Percentiles rank a stretch among this genome's conserved stretches.
These are phyloP conservation scores for Sporobolus alterniflorus DNA, from an alignment of 202 grass and related monocot genomes.

Conservation along the genomic window DNA sequence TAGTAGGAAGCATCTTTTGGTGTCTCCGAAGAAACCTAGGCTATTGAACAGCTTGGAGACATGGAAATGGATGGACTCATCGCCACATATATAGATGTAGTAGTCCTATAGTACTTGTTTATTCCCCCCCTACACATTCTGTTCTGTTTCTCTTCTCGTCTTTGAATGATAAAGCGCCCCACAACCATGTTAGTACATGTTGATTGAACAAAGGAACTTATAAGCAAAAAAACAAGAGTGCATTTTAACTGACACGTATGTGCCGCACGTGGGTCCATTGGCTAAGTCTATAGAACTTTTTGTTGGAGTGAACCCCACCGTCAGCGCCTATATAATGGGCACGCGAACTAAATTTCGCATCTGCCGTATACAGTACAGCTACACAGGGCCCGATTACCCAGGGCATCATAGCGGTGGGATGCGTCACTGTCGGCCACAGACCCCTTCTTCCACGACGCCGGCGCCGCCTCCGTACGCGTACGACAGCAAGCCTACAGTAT, in stretches of 20 bases:
- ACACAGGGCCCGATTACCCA: too few relatives aligned
- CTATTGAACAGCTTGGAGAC: background rate
- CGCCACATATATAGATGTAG: constrained; percentile 12
- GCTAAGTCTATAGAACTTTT: background rate
- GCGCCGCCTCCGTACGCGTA: too few relatives aligned
- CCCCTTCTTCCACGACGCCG: too few relatives aligned
- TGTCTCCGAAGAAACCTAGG: background rate
- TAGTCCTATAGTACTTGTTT: background rate
- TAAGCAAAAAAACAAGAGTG: background rate
- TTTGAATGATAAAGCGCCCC: background rate
- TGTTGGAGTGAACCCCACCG: too few relatives aligned
- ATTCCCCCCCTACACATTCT: background rate
- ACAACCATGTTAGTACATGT: background rate
- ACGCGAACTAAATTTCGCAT: too few relatives aligned
- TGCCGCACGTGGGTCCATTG: background rate
- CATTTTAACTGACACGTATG: background rate
- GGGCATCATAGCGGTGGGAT: too few relatives aligned
- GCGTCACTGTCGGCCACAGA: too few relatives aligned
- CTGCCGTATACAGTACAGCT: too few relatives aligned
- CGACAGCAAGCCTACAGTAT: too few relatives aligned
- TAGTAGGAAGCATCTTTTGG: background rate
- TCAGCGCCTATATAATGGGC: too few relatives aligned
- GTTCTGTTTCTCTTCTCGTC: background rate
- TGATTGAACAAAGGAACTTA: background rate
- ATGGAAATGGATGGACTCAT: background rate